Conservation (phyloP, 192 early-diverging fungal species). For the Pilaira anomala region DNA sequence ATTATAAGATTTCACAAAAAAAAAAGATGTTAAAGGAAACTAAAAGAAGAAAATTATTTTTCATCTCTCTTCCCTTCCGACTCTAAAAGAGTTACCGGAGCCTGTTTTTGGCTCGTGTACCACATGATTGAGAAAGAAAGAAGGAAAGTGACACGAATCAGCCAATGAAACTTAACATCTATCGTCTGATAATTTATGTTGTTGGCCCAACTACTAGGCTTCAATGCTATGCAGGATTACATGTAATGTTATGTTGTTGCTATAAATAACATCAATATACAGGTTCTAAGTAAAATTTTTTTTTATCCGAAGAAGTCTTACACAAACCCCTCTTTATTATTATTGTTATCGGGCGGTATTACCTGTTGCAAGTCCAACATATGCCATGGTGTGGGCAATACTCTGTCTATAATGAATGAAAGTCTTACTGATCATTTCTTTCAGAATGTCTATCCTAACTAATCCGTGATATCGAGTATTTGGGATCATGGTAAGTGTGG, state of each 20-base stretch:
- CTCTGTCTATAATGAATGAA: no score
- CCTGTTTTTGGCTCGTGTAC: conserved; percentile 2
- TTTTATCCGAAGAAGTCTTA: no score
- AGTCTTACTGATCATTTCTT: no score
- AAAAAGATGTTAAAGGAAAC: conserved; percentile 5
- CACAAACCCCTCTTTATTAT: no score
- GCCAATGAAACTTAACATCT: conserved; percentile 7
- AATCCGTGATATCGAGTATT: no score
- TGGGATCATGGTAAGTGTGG: no score
- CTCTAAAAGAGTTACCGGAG: not conserved
- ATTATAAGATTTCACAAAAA: conserved; percentile 27
- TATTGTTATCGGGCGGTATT: no score
- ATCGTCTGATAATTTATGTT: conserved; percentile 1
- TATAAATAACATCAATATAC: not conserved
- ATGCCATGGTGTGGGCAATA: no score
- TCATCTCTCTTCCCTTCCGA: not conserved
- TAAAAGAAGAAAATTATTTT: conserved; percentile 1
- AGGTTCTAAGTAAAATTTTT: no score
- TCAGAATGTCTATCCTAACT: no score
- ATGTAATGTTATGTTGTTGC: not conserved
- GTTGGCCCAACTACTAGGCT: not conserved
- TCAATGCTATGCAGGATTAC: not conserved
- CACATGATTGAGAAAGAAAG: not conserved
- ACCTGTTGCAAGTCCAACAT: no score
- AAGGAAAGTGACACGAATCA: conserved; percentile 1